Evolutionary conservation across 2,329 filamentous ascomycete species (phyloP).

Genomic region (Achaetomium macrosporum): DNA sequence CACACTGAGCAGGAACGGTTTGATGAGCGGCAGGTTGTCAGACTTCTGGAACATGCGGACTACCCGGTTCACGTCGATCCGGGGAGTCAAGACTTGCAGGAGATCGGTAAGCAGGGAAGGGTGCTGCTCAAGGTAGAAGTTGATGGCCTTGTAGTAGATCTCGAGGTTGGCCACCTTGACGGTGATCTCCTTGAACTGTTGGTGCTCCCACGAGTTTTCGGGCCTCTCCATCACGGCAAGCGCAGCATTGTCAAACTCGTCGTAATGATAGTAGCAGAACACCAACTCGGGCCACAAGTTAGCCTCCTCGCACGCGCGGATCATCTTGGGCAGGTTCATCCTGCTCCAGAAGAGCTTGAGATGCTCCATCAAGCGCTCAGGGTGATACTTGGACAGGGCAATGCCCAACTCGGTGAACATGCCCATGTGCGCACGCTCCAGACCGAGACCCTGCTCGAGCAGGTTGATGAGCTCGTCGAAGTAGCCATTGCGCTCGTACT

Average conservation of each 20-base stretch:
- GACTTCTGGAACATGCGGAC: constrained; percentile 98
- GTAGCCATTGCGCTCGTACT: constrained; percentile 95
- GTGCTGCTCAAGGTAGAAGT: constrained; percentile 97
- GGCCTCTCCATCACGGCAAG: constrained; percentile 97
- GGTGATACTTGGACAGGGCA: constrained; percentile 88
- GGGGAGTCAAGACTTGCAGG: constrained; percentile 81
- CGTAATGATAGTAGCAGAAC: constrained; percentile 97
- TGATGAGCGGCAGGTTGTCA: constrained; percentile 96
- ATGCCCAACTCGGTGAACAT: constrained; percentile 95
- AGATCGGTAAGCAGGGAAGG: constrained; percentile 93
- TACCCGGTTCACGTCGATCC: constrained; percentile 98
- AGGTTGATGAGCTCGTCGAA: constrained; percentile 96
- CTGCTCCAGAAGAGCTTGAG: constrained; percentile 97
- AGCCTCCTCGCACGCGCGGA: constrained; percentile 85
- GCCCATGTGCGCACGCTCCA: constrained; percentile 90
- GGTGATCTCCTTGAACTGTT: constrained; percentile 98
- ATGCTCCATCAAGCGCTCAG: constrained; percentile 96
- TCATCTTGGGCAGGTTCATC: constrained; percentile 97
- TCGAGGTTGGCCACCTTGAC: constrained; percentile 98
- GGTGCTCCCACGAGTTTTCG: constrained; percentile 97
- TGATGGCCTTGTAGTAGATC: constrained; percentile 96
- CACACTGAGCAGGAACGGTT: constrained; percentile 95
- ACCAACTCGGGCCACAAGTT: constrained; percentile 97
- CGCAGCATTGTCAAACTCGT: constrained; percentile 95
- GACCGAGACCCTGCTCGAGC: constrained; percentile 87